Percentiles rank a stretch among this genome's conserved stretches.
These are phyloP conservation scores for Onygenales sp. DNA, from an alignment of 2,329 filamentous ascomycete genomes.

Conservation along the genomic window DNA sequence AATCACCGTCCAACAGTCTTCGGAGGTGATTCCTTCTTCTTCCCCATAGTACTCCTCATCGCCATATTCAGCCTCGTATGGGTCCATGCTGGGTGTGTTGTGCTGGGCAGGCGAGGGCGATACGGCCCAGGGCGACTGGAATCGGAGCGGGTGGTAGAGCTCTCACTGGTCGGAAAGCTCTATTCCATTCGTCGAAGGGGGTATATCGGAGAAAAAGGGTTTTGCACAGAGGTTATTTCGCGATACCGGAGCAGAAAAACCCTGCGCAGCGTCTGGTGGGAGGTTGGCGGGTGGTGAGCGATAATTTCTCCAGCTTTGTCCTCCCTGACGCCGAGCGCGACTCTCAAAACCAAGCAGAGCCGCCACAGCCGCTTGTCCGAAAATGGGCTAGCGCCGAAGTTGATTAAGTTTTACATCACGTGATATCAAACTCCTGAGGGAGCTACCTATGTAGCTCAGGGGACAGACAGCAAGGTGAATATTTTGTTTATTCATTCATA, in stretches of 20 bases:
- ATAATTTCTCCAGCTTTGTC: not conserved
- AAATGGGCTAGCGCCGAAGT: not conserved
- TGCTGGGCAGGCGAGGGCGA: not conserved
- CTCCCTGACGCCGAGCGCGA: not conserved
- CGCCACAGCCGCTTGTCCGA: not conserved
- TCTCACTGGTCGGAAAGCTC: not conserved
- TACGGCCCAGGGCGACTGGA: not conserved
- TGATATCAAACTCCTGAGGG: not conserved
- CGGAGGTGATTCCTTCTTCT: constrained; percentile 73
- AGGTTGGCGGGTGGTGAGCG: not conserved
- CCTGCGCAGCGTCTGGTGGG: no score
- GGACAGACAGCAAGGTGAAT: no score
- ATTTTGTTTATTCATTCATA: not conserved
- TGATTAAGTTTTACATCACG: not conserved
- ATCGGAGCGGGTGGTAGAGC: not conserved
- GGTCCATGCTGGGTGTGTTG: constrained; percentile 38
- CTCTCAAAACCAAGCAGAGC: not conserved
- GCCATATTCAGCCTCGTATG: constrained; percentile 56
- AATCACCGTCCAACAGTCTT: constrained; percentile 98
- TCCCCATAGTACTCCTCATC: constrained; percentile 59
- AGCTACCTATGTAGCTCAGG: not conserved
- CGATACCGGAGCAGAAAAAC: not conserved
- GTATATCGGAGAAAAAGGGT: not conserved
- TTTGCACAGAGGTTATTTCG: not conserved
- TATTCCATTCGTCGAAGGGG: not conserved